Percentiles rank a stretch among this genome's conserved stretches.
Evolutionary conservation across 306 rosid species (phyloP).

Genomic region (Rosa lucieae): DNA sequence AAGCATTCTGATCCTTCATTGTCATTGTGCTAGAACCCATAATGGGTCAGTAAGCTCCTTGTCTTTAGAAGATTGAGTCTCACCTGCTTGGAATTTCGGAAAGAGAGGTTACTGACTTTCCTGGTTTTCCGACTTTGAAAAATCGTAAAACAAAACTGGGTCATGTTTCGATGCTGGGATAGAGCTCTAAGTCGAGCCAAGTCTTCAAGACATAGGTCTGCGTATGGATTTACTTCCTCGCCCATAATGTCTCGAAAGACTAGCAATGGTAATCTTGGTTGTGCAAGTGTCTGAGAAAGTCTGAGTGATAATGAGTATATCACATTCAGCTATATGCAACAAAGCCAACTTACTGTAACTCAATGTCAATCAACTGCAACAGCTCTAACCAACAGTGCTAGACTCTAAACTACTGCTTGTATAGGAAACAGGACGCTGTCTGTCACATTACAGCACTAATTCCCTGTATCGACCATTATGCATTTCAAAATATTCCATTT

Average conservation of each 20-base stretch:
- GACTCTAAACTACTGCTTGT: neutral
- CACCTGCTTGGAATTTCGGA: too few species aligned
- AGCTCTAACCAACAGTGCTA: neutral
- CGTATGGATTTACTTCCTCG: neutral
- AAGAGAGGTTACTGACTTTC: too few species aligned
- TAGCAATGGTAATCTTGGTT: neutral
- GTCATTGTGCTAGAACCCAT: too few species aligned
- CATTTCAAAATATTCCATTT: neutral
- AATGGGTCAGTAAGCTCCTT: too few species aligned
- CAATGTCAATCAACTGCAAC: neutral
- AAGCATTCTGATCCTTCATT: neutral
- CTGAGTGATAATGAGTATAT: neutral
- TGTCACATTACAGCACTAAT: neutral
- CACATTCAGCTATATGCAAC: neutral
- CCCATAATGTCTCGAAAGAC: neutral
- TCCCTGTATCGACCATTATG: neutral
- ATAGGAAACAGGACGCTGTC: neutral
- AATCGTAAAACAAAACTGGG: too few species aligned
- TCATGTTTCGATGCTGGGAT: neutral
- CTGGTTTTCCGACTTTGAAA: too few species aligned
- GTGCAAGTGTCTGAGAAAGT: neutral
- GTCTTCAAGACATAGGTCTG: neutral
- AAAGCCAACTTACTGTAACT: neutral
- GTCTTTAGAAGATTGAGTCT: too few species aligned
- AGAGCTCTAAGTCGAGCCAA: neutral